A percentile compares a stretch with the other conserved stretches of the same genome.
These are phyloP conservation scores for Scalesia atractyloides DNA, from an alignment of 129 eudicot genomes.

Conservation along the genomic window DNA sequence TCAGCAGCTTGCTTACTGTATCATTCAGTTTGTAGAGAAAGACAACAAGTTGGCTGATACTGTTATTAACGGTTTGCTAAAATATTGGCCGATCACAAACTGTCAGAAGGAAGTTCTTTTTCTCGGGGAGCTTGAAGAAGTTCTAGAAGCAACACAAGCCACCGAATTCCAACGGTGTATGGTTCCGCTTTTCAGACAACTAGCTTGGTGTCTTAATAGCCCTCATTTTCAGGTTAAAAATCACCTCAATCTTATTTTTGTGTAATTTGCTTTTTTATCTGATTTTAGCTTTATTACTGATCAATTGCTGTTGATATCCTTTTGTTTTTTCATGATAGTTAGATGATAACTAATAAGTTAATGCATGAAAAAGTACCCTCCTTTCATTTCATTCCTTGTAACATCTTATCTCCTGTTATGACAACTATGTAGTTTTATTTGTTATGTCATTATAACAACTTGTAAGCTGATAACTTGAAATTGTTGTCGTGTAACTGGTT, in stretches of 20 bases:
- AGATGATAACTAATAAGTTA: not conserved
- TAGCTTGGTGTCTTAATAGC: constrained; percentile 76
- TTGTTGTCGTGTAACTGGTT: not conserved
- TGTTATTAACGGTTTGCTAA: constrained; percentile 75
- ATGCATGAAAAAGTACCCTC: not conserved
- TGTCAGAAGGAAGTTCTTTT: constrained; percentile 89
- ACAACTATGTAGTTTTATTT: not conserved
- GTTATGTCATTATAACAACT: not conserved
- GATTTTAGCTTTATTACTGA: not conserved
- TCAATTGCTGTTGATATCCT: not conserved
- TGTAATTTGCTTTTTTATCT: not conserved
- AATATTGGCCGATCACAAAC: constrained; percentile 85
- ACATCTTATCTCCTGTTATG: not conserved
- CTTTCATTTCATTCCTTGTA: not conserved
- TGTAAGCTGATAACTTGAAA: constrained; percentile 1
- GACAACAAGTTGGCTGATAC: constrained; percentile 72
- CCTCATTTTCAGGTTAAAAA: constrained; percentile 77
- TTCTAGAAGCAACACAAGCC: constrained; percentile 72
- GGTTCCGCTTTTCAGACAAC: constrained; percentile 80
- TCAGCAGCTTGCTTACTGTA: constrained; percentile 80
- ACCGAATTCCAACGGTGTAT: constrained; percentile 78
- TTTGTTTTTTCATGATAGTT: constrained; percentile 4
- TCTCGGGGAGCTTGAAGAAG: constrained; percentile 86
- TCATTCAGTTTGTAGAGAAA: constrained; percentile 84
- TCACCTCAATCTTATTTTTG: not conserved